Percentiles rank a stretch among this genome's conserved stretches.
phyloP scores from a whole-genome alignment of 2,329 filamentous ascomycete genomes.

The Neonectria magnoliae region DNA sequence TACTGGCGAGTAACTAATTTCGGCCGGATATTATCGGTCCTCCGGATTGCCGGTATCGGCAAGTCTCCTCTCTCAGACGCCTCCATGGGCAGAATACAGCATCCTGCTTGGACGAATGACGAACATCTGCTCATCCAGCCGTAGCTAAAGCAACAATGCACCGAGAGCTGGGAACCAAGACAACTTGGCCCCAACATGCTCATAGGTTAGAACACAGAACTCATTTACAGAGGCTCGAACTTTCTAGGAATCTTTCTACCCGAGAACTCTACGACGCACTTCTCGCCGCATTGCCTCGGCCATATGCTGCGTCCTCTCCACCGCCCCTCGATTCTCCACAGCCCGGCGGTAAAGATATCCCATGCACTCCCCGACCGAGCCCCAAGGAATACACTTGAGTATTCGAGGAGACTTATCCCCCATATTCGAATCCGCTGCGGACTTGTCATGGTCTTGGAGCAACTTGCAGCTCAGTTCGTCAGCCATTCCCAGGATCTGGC shows the following conservation, averaged over 20 bases:
- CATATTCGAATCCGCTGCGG: background rate
- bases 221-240: background rate
- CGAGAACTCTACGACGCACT: slow-evolving; percentile 41
- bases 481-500: slow-evolving; percentile 67
- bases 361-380: slow-evolving; percentile 51
- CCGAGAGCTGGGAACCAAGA: no score
- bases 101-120: no score
- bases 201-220: background rate
- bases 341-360: slow-evolving; percentile 51
- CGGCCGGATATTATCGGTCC: no score
- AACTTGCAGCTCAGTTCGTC: slow-evolving; percentile 64
- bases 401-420: slow-evolving; percentile 39
- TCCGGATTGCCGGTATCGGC: no score
- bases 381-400: slow-evolving; percentile 53
- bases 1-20: no score
- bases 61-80: no score
- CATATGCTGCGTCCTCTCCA: slow-evolving; percentile 45
- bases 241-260: slow-evolving; percentile 2
- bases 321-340: slow-evolving; percentile 52
- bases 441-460: slow-evolving; percentile 49
- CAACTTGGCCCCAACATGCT: no score
- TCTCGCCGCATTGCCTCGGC: slow-evolving; percentile 43
- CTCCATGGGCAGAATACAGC: no score
- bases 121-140: no score
- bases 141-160: no score